A percentile compares a stretch with the other conserved stretches of the same genome.
Conservation (phyloP, 805 yeast species). For the Starmerella asiatica region DNA sequence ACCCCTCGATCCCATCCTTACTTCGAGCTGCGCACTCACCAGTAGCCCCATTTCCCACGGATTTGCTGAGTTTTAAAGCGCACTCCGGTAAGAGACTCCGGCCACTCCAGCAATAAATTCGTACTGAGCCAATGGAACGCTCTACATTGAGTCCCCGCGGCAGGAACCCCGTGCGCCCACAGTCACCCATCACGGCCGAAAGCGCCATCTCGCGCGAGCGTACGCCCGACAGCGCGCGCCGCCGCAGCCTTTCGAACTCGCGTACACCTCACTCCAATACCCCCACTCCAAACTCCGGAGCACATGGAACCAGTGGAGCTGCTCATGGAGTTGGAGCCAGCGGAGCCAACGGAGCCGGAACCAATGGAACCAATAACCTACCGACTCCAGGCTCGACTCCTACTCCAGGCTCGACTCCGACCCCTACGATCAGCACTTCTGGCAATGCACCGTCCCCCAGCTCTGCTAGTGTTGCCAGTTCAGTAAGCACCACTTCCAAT, state of each 20-base stretch:
- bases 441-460: neutral
- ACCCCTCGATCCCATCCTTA: no score
- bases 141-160: slow-evolving; percentile 6
- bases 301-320: no score
- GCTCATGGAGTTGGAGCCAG: no score
- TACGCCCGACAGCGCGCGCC: slow-evolving; percentile 3
- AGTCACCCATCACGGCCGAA: slow-evolving; percentile 3
- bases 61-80: no score
- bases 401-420: neutral
- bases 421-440: no score
- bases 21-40: no score
- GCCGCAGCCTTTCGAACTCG: neutral
- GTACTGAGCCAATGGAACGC: neutral
- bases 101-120: neutral
- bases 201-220: slow-evolving; percentile 4
- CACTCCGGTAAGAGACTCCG: no score
- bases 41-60: no score
- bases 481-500: no score
- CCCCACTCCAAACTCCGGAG: no score
- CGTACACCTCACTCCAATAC: neutral
- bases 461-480: neutral
- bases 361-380: no score
- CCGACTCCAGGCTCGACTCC: neutral
- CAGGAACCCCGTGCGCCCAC: slow-evolving; percentile 2
- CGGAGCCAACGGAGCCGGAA: no score